These are phyloP conservation scores for Quaeritorhiza haematococci DNA, from an alignment of 371 early-diverging fungal genomes.

Conservation along the genomic window DNA sequence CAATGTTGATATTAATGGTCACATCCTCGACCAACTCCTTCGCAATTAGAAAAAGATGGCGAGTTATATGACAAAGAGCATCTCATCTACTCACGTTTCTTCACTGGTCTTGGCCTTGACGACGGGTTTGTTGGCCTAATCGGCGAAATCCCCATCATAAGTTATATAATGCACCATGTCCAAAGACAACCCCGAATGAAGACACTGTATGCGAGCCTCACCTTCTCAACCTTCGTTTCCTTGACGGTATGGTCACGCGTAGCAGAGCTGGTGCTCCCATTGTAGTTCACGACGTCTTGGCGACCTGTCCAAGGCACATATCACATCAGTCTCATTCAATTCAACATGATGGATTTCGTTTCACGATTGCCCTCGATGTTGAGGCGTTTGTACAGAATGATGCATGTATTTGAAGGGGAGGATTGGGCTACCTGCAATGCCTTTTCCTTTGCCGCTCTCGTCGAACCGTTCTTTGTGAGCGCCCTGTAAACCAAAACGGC, in stretches of 20 bases:
- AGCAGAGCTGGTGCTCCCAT: constrained; percentile 17
- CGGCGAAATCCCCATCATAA: too few species aligned
- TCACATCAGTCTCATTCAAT: too few species aligned
- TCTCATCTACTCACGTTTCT: too few species aligned
- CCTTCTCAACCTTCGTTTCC: constrained; percentile 5
- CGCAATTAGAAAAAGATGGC: background rate
- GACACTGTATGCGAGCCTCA: too few species aligned
- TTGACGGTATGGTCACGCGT: constrained; percentile 13
- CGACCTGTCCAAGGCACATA: constrained; percentile 10
- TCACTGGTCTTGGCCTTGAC: constrained; percentile 9
- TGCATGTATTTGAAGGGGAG: too few species aligned
- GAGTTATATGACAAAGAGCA: background rate
- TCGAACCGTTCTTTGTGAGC: background rate
- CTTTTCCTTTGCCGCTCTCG: background rate
- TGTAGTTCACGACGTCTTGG: constrained; percentile 14
- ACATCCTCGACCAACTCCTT: background rate
- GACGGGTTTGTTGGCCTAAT: constrained; percentile 3
- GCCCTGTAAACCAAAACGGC: too few species aligned
- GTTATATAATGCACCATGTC: too few species aligned
- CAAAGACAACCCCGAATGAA: too few species aligned
- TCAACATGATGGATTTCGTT: too few species aligned
- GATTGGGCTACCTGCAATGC: background rate
- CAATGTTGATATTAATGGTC: background rate
- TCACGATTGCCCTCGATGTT: too few species aligned
- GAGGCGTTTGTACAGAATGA: too few species aligned